Evolutionary conservation across 768 basidiomycete genomes (phyloP), one percentile per base, ranked within the genome.

Genomic region (Tephrocybe sp.): DNA sequence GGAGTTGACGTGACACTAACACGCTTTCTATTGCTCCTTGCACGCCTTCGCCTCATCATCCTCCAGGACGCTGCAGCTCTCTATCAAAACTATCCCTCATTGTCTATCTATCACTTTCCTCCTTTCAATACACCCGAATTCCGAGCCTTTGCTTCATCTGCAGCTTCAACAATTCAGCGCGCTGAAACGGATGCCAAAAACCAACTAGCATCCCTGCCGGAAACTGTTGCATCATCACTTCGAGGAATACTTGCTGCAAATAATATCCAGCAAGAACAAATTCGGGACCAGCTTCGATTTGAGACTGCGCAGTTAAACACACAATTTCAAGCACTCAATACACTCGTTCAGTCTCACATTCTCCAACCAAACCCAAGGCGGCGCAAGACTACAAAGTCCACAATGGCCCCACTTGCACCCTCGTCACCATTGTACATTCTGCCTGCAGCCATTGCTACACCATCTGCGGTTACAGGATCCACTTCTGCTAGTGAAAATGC

Each of bases 1-100:
- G n/a, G 22, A 10, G 37, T 23, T 1, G 45, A 46, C 15, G 13
- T 25, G 5, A 11, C 45, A 9, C 34, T 47, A 12, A 25, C 25
- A 10, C 23, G 23, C 6, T 47, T 47, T 29, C 34, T 47, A 3
- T 10, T 11, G 1, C 18, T 47, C 15, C 34, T 47, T 18, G n/a
- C 23, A 6, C 24, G 3, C 9, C 33, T 47, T 21, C 36, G 24
- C 18, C 4, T 3, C 3, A 16, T 47, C 5, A 29, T 47, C 4
- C 45, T 47, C 13, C 37, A 47, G 24, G 45, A 47, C 18, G 45
- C 45, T 4, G 45, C 45, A n/a, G 45, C 37, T n/a, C 23, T 47
- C 2, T 27, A 11, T 9, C 18, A 16, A 19, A 3, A 47, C 12
- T 25, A 37, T 18, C 36, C 36, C 2, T 8, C 36, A 16, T 47